phyloP scores from a whole-genome alignment of 495 filamentous ascomycete species.

The Penicillium bovifimosum region DNA sequence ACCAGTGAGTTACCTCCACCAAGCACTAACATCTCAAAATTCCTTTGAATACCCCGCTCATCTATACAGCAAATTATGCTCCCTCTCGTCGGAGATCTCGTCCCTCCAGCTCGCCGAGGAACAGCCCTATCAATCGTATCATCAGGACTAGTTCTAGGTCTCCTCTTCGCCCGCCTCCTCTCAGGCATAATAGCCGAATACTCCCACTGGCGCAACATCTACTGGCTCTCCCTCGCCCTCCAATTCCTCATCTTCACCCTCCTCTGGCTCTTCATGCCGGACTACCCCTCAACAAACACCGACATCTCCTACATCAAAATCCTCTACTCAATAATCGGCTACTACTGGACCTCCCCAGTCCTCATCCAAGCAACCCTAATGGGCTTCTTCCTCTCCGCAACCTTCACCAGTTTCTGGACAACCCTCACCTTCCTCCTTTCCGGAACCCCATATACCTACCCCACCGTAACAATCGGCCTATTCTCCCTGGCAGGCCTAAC shows the following conservation, averaged over 20 bases:
- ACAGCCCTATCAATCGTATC: slow-evolving; percentile 66
- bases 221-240: slow-evolving; percentile 72
- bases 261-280: slow-evolving; percentile 71
- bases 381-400: slow-evolving; percentile 48
- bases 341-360: slow-evolving; percentile 59
- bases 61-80: slow-evolving; percentile 65
- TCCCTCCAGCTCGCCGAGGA: slow-evolving; percentile 61
- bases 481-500: slow-evolving; percentile 74
- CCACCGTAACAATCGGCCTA: slow-evolving; percentile 62
- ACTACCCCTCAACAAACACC: slow-evolving; percentile 72
- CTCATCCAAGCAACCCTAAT: slow-evolving; percentile 62
- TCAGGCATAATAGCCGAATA: slow-evolving; percentile 70
- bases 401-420: slow-evolving; percentile 75
- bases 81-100: slow-evolving; percentile 75
- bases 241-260: slow-evolving; percentile 62
- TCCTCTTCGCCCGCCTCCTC: slow-evolving; percentile 71
- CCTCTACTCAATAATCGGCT: slow-evolving; percentile 54
- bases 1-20: slow-evolving; percentile 36
- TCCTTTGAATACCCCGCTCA: neutral
- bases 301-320: slow-evolving; percentile 55
- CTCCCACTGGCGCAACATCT: slow-evolving; percentile 68
- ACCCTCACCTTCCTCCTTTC: slow-evolving; percentile 76
- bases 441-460: slow-evolving; percentile 60
- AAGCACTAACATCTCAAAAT: neutral
- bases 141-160: slow-evolving; percentile 70